Evolutionary conservation across 495 filamentous ascomycete genomes (phyloP).

Genomic region (Penicillium ochrochloron): DNA sequence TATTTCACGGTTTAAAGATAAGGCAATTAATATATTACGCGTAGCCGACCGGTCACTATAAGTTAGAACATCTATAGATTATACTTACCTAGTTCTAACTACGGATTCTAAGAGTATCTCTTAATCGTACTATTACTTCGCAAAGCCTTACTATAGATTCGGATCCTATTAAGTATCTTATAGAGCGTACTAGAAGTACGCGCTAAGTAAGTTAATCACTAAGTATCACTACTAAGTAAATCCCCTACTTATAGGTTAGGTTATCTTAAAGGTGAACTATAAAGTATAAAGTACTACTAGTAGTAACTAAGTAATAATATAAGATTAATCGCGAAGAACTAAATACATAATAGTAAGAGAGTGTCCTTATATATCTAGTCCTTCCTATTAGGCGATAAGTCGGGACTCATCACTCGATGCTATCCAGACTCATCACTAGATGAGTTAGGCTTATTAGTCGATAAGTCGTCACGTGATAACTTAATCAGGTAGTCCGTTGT

Average conservation of each 20-base stretch:
- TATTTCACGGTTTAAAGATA: no score
- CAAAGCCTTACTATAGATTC: neutral
- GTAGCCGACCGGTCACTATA: neutral
- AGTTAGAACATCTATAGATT: neutral
- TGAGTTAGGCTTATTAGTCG: no score
- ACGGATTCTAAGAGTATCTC: neutral
- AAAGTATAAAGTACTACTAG: slow-evolving; percentile 8
- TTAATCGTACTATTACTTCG: neutral
- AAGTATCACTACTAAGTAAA: no score
- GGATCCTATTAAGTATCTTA: neutral
- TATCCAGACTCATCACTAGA: no score
- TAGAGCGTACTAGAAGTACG: no score
- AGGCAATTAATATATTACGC: slow-evolving; percentile 5
- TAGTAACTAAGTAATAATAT: slow-evolving; percentile 6
- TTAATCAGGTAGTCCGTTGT: no score
- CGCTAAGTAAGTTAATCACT: no score
- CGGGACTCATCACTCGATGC: no score
- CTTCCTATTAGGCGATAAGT: neutral
- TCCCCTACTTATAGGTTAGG: slow-evolving; percentile 3
- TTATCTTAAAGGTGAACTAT: slow-evolving; percentile 8
- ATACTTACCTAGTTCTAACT: slow-evolving; percentile 1
- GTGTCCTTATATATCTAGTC: slow-evolving; percentile 1
- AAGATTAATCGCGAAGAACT: slow-evolving; percentile 4
- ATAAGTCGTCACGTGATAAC: no score
- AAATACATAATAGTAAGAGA: neutral